Base-by-base conservation (phyloP, 306 rosid species). In the Prunus dulcis region DNA sequence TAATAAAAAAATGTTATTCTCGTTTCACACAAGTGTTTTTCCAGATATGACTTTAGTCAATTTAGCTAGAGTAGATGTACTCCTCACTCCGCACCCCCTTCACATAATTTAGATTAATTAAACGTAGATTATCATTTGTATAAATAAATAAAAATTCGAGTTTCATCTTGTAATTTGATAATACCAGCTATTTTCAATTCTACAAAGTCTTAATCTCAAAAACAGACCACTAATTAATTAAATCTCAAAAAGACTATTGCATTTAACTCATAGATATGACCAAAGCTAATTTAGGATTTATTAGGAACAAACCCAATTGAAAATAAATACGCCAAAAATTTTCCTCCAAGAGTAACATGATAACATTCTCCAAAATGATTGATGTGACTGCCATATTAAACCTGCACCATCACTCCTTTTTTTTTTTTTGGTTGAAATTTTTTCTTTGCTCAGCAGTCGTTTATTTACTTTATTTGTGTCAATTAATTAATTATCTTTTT, bases 81-180 rank as follows among this genome's bases (percentile, higher is more conserved):
- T 32, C 1, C 0, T 0, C 6, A 32, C 1, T 32, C 1, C 0
- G 0, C 38, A 32, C 1, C 7, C 6, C 0, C 6, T 5, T 0
- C 0, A 5, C 7, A 1, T 32, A 32, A 32, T 32, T 27, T 27
- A 28, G 30, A 28, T 28, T 28, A 28, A 0, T 28, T 28, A 2
- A 28, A 28, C 0, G 30, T 28, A 28, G 1, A 30, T 30, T 30
- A 30, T 30, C 34, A 0, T 5, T 30, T 30, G 34, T 30, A 30
- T 30, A 53, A 18, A 18, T n/a, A 9, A 9, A 3, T 8, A n/a
- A 55, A 9, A 3, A 55, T 55, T 55, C 0, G 25, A 34, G 43
- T 1, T 34, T 34, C 43, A 34, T 34, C 43, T 34, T 34, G 43
- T 6, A 34, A 34, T 34, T 34, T 34, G 0, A 34, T 34, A 34